phyloP scores from a whole-genome alignment of 2,329 filamentous ascomycete genomes.

The Rugonectria rugulosa region DNA sequence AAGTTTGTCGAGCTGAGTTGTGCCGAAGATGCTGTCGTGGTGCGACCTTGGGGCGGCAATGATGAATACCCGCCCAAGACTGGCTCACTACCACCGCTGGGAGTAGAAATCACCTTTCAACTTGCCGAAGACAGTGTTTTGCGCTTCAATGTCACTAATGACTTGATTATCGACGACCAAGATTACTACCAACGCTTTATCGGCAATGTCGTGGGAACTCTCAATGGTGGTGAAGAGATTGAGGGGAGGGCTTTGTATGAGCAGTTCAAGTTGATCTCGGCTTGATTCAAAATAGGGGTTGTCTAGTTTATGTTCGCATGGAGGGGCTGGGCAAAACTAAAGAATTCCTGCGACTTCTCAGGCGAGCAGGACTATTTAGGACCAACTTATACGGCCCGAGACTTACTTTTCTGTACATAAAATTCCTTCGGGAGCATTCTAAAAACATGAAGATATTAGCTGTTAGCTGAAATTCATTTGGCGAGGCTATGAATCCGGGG shows the following conservation, averaged over 20 bases:
- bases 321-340: too few relatives aligned
- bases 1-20: slow-evolving; percentile 1
- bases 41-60: slow-evolving; percentile 3
- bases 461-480: too few relatives aligned
- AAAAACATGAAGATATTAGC: too few relatives aligned
- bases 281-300: too few relatives aligned
- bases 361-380: too few relatives aligned
- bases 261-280: too few relatives aligned
- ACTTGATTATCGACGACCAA: background rate
- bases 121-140: background rate
- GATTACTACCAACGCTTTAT: slow-evolving; percentile 1
- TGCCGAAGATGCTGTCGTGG: background rate
- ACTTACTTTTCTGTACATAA: too few relatives aligned
- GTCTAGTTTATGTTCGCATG: too few relatives aligned
- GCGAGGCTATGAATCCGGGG: too few relatives aligned
- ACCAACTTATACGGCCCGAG: too few relatives aligned
- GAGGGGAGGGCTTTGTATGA: background rate
- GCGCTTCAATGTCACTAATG: background rate
- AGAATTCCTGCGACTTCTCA: too few relatives aligned
- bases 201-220: background rate
- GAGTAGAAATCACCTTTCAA: background rate
- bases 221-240: background rate
- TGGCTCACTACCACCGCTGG: background rate
- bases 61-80: slow-evolving; percentile 1
- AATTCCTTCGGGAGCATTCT: too few relatives aligned